Evolutionary conservation across 1,139 yeast genomes (phyloP), one percentile per base, ranked within the genome.

Genomic region (Hansenula sp.): DNA sequence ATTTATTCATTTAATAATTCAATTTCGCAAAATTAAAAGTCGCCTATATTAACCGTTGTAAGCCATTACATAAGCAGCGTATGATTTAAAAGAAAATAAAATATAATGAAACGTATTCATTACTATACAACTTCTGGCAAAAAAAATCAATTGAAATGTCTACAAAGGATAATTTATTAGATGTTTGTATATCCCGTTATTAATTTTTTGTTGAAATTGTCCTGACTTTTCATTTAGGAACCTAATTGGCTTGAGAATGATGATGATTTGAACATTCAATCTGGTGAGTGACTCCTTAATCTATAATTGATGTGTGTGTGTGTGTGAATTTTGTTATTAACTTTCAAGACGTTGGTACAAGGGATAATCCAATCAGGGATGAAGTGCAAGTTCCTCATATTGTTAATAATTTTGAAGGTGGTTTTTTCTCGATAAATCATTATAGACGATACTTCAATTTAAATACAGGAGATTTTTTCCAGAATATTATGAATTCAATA

Each of bases 391-490:
- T 24, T 2, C 49, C 46, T 18, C 36, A 41, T 0, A 44, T 53
- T 42, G 41, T 52, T 4, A 48, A 46, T 33, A 48, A 54, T 29
- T 57, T 54, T 34, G 54, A 55, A 18, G 61, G 61, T 29, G 60
- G 60, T 1, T 8, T 50, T 10, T 47, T 54, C 12, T 51, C 59
- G n/a, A 19, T 57, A 11, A 57, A 57, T 34, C 60, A 57, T 42
- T 55, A 57, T 38, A 54, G 54, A 46, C 47, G 60, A 17, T 57
- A 55, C 36, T 57, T 56, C 45, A 49, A 56, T 45, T 18, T 57
- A 5, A 56, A 42, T 40, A 57, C 56, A 4, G 45, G 53, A 15
- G 62, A 63, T 13, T 66, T 68, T 47, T 44, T 65, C 24, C 34
- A 41, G 3, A 62, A 64, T 34, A 47, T 56, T 11, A 4, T 52